A percentile compares a stretch with the other conserved stretches of the same genome.
Conservation (phyloP, 495 filamentous ascomycete species). For the Bacidia gigantensis region DNA sequence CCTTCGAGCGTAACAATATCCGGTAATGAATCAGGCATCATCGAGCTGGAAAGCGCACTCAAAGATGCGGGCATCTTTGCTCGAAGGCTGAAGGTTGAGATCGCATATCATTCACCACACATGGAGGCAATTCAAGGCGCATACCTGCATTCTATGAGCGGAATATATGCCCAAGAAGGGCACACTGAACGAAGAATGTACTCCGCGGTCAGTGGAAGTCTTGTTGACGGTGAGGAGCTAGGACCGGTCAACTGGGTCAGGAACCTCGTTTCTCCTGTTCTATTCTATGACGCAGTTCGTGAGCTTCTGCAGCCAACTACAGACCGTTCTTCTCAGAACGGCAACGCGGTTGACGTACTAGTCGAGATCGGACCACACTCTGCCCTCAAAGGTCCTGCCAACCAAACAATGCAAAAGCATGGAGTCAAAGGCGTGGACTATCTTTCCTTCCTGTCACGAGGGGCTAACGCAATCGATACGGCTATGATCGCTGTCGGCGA, state of each 20-base stretch:
- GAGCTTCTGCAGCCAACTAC: constrained; percentile 5
- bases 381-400: constrained; percentile 31
- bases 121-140: constrained; percentile 25
- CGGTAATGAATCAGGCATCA: constrained; percentile 19
- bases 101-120: constrained; percentile 33
- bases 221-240: constrained; percentile 15
- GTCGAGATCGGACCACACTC: constrained; percentile 41
- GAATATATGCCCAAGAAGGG: constrained; percentile 16
- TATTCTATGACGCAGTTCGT: constrained; percentile 24
- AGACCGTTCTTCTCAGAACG: constrained; percentile 6
- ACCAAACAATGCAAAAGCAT: constrained; percentile 23
- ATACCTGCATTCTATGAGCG: constrained; percentile 23
- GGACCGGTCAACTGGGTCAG: constrained; percentile 17
- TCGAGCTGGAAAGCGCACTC: constrained; percentile 22
- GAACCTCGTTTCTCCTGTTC: constrained; percentile 31
- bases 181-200: constrained; percentile 28
- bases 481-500: constrained; percentile 22
- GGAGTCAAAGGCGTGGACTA: constrained; percentile 16
- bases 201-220: constrained; percentile 26
- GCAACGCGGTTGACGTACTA: constrained; percentile 20
- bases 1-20: constrained; percentile 26
- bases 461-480: constrained; percentile 14
- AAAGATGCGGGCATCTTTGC: constrained; percentile 23
- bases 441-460: constrained; percentile 18
- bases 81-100: constrained; percentile 28